These are phyloP conservation scores for Centrapalus pauciflorus DNA, from an alignment of 129 eudicot genomes.

Conservation along the genomic window DNA sequence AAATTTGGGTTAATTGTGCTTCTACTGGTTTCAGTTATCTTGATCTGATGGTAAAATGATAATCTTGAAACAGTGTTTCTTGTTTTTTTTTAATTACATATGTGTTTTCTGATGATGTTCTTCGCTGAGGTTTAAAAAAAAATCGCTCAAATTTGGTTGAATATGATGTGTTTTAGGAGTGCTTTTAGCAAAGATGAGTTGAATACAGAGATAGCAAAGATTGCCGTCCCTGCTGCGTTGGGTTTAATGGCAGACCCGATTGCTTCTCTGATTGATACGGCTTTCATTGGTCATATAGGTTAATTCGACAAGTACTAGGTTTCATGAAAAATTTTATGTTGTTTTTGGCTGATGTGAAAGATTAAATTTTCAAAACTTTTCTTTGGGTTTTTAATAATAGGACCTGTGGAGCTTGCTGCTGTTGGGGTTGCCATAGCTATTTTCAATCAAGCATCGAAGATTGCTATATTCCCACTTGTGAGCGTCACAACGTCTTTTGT, in stretches of 20 bases:
- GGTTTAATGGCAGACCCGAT: constrained; percentile 57
- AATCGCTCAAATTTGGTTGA: too few species aligned
- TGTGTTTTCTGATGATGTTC: not conserved
- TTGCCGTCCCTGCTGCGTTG: constrained; percentile 60
- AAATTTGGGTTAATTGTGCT: not conserved
- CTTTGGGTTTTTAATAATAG: constrained; percentile 16
- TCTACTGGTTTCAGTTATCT: not conserved
- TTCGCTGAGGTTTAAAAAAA: too few species aligned
- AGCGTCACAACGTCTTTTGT: constrained; percentile 62
- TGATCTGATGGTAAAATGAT: not conserved
- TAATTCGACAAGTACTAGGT: not conserved
- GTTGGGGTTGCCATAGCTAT: constrained; percentile 60
- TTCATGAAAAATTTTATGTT: not conserved
- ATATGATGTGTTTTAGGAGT: constrained; percentile 20
- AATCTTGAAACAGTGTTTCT: not conserved
- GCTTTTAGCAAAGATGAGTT: constrained; percentile 42
- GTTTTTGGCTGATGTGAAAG: not conserved
- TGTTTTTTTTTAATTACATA: not conserved
- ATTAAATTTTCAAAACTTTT: too few species aligned
- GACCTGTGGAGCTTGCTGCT: constrained; percentile 62
- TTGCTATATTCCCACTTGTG: constrained; percentile 61
- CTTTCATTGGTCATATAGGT: constrained; percentile 62
- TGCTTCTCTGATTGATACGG: constrained; percentile 58
- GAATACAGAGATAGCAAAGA: constrained; percentile 38
- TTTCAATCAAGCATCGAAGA: constrained; percentile 55